Evolutionary conservation across 257 asterid genomes (phyloP).

Genomic region (Ilex aquifolium): DNA sequence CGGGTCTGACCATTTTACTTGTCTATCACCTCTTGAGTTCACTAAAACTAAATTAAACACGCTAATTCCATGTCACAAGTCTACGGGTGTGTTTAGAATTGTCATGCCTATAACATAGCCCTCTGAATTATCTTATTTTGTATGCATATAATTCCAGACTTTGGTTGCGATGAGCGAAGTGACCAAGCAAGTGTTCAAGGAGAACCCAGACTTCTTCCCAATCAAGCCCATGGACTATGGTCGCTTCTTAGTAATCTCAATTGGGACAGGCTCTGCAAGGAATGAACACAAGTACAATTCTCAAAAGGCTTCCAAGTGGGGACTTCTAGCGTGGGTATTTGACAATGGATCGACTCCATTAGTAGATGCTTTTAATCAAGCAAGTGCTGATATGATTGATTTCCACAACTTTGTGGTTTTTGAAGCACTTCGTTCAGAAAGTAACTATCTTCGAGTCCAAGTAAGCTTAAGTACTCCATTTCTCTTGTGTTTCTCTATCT

Average conservation of each 20-base stretch:
- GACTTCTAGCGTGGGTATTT: constrained; percentile 47
- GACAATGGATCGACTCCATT: constrained; percentile 33
- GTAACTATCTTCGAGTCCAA: constrained; percentile 58
- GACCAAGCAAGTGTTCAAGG: constrained; percentile 22
- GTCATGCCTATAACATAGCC: too few relatives aligned
- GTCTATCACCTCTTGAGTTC: too few relatives aligned
- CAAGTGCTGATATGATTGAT: constrained; percentile 56
- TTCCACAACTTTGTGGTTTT: constrained; percentile 42
- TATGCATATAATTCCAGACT: constrained; percentile 25
- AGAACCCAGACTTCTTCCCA: constrained; percentile 34
- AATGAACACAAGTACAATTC: constrained; percentile 35
- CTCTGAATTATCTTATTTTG: background rate
- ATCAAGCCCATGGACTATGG: constrained; percentile 33
- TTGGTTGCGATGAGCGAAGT: constrained; percentile 49
- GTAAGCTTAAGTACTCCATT: constrained; percentile 16
- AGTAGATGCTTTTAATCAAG: constrained; percentile 27
- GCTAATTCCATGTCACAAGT: background rate
- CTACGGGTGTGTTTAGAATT: too few relatives aligned
- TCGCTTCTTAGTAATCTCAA: constrained; percentile 45
- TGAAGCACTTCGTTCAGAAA: constrained; percentile 39
- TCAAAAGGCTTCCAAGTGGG: constrained; percentile 43
- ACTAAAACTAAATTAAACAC: too few relatives aligned
- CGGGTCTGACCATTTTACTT: too few relatives aligned
- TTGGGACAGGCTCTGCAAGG: constrained; percentile 51
- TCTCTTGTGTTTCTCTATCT: too few relatives aligned